Evolutionary conservation across 106 monocot species (phyloP).

Genomic region (Dactylorhiza incarnata): DNA sequence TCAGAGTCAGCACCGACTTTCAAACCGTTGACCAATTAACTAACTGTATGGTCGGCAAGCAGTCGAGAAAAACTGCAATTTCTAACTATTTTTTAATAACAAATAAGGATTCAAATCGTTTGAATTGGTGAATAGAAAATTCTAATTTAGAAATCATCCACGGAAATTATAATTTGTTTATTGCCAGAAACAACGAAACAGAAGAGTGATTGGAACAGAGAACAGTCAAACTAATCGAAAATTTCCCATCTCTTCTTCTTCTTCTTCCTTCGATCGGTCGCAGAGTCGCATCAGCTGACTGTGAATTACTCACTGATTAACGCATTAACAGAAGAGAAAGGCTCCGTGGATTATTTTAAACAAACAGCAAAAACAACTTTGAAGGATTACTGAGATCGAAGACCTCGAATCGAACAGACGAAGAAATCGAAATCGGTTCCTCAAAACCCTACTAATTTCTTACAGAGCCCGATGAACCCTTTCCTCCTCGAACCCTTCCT

Average conservation of each 20-base stretch:
- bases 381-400: no score
- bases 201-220: background rate
- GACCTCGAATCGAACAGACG: background rate
- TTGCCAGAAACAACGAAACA: no score
- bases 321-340: no score
- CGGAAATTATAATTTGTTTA: no score
- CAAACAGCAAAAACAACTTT: no score
- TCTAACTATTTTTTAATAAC: background rate
- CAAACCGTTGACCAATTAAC: background rate
- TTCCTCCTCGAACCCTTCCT: constrained; percentile 4
- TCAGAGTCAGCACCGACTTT: no score
- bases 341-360: no score
- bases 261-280: no score
- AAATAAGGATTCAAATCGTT: background rate
- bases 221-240: background rate
- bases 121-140: background rate
- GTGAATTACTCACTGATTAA: no score
- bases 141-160: no score
- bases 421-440: background rate
- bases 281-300: no score
- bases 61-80: background rate
- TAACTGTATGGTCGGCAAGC: background rate
- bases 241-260: no score
- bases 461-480: constrained; percentile 5
- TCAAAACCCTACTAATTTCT: constrained; percentile 6